Evolutionary conservation across 1,284 basidiomycete species (phyloP), one percentile per base, ranked within the genome.

Genomic region (Quambalaria eucalypti): DNA sequence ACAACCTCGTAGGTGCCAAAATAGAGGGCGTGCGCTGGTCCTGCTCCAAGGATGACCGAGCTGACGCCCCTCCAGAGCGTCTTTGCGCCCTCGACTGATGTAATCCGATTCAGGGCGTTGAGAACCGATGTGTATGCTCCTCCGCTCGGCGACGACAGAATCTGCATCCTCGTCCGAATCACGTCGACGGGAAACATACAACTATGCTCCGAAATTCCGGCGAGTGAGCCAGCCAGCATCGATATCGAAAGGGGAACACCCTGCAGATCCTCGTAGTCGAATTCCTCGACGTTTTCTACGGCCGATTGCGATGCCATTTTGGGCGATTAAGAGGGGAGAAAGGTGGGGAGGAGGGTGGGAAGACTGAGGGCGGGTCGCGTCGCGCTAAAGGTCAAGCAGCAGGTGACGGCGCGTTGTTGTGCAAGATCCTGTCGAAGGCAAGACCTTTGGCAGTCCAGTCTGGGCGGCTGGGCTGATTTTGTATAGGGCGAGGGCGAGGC

Each of bases 171-270:
- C 57, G 89, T 93, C 81, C 98, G 97, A 77, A 99, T 95, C 70
- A 89, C 91, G 79, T 99, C 95, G 62, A 98, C 81, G 2, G 95
- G 95, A 76, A 90, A 99, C 87, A 99, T 98, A 75, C 95, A 90
- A 26, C 92, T 89, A 78, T 99, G 95, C 78, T 99, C 95, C 54
- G 90, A 91, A 69, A 99, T 98, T 60, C 95, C 95, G 66, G 95
- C 93, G 76, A 98, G 79, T 48, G 91, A 91, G 55, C 95, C 95
- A 26, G 95, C 95, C 71, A 90, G 79, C 95, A 98, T 98, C 78
- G 92, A 95, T 64, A 95, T 87, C 23, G 71, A 66, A 14, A 74
- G 56, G 31, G 73, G 73, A 4, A 66, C 65, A 53, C 69, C 68
- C 42, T 54, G 54, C 16, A 75, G 65, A 8, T 67, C 69, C 53